Base-by-base conservation (phyloP, 2,329 filamentous ascomycete genomes). In the Talaromyces sp. region DNA sequence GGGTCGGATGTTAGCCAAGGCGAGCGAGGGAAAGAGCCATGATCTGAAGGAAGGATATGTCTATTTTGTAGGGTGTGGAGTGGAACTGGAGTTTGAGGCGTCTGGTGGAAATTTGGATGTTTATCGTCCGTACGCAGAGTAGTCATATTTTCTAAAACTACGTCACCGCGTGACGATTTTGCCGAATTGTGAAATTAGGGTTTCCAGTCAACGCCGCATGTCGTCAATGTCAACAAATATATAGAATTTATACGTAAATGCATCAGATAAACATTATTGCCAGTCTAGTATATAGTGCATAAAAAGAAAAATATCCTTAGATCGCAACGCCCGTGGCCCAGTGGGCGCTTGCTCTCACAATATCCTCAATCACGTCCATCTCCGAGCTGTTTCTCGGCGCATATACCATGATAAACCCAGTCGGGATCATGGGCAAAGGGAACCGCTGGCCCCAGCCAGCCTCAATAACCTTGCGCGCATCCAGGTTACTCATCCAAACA, bases 41-140 rank as follows among this genome's bases (percentile, higher is more conserved):
- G 77, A 84, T 33, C 62, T 90, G 53, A 82, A 80, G 30, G 84
- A 87, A 70, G 89, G 89, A 0, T 84, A 79, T 65, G 84, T 89
- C 10, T 91, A 82, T 69, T 91, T 88, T 71, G 76, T 91, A n/a
- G 87, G 83, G 1, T 83, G 85, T 2, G 85, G 83, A 0, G 75
- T 80, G 4, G 78, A 81, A 60, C 63, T 84, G 12, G 75, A 81
- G 52, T 76, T 83, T 54, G 72, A 73, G 58, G 78, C 80, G 23
- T 65, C 70, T 16, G 27, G 50, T n/a, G 76, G 78, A 59, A 76
- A 73, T 16, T 66, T 85, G 66, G 76, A 81, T 52, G 69, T 81
- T 42, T 85, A 82, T 71, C 78, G 77, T 50, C 79, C 82, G 7
- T 83, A 72, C 66, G 69, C 72, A 7, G 75, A 77, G 64, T 76